A percentile compares a stretch with the other conserved stretches of the same genome.
Evolutionary conservation across 2,329 filamentous ascomycete species (phyloP).

Genomic region (Pseudocercospora fuligena): DNA sequence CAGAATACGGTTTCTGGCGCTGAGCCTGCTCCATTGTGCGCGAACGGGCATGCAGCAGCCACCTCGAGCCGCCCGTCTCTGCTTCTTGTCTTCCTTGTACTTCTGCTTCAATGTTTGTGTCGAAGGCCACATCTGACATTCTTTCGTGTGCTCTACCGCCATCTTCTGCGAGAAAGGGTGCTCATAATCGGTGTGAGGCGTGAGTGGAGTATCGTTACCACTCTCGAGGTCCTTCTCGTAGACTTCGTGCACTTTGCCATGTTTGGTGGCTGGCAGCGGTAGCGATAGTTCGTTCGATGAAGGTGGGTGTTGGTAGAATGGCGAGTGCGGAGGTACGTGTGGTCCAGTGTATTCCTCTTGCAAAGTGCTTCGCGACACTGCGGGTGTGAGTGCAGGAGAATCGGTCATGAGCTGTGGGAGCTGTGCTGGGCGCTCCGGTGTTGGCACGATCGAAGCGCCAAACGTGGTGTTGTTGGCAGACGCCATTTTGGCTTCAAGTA

Average conservation of each 20-base stretch:
- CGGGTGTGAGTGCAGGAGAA: constrained; percentile 43
- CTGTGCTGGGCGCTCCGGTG: constrained; percentile 27
- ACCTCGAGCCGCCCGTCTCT: constrained; percentile 39
- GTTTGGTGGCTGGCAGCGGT: constrained; percentile 34
- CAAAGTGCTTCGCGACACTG: constrained; percentile 38
- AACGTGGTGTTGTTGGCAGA: constrained; percentile 42
- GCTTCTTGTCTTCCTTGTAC: constrained; percentile 43
- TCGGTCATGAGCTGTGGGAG: constrained; percentile 39
- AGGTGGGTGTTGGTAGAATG: constrained; percentile 55
- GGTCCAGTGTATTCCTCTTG: constrained; percentile 43
- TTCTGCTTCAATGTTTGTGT: constrained; percentile 53
- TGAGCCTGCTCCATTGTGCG: constrained; percentile 45
- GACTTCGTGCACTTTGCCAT: constrained; percentile 26
- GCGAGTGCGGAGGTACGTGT: constrained; percentile 46
- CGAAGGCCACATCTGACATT: constrained; percentile 59
- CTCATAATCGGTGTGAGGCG: constrained; percentile 42
- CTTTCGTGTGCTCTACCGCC: constrained; percentile 51
- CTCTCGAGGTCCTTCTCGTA: constrained; percentile 48
- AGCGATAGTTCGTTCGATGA: constrained; percentile 45
- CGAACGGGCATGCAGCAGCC: constrained; percentile 35
- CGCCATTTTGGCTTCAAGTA: constrained; percentile 18
- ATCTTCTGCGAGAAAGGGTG: constrained; percentile 47
- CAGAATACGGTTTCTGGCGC: constrained; percentile 50
- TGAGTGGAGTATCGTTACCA: constrained; percentile 35
- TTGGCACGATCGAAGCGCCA: constrained; percentile 48